Percentiles rank a stretch among this genome's conserved stretches.
Evolutionary conservation across 306 rosid genomes (phyloP).

Genomic region (Medicago ruthenica): DNA sequence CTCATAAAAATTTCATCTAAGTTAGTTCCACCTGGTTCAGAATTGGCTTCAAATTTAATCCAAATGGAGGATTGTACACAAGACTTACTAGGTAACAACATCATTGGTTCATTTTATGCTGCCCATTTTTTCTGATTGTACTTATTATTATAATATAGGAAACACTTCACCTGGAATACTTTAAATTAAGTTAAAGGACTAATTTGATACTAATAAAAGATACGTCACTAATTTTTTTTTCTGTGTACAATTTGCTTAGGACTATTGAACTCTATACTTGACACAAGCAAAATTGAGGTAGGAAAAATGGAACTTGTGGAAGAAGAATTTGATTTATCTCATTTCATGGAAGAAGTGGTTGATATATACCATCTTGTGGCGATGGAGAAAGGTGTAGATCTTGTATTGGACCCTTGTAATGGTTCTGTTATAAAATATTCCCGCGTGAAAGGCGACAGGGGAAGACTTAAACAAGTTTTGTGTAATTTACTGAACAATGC

Average conservation of each 20-base stretch:
- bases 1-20: conserved; percentile 55
- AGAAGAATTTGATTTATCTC: conserved; percentile 67
- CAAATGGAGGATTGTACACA: conserved; percentile 65
- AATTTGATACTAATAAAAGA: too few relatives aligned
- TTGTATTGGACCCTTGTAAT: conserved; percentile 68
- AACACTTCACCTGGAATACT: too few relatives aligned
- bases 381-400: conserved; percentile 67
- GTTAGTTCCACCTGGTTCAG: conserved; percentile 48
- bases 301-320: conserved; percentile 78
- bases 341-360: conserved; percentile 68
- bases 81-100: conserved; percentile 64
- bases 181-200: too few relatives aligned
- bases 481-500: conserved; percentile 77
- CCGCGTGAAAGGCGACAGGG: conserved; percentile 64
- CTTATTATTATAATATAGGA: not conserved
- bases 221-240: not conserved
- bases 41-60: conserved; percentile 52
- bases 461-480: conserved; percentile 72
- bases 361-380: conserved; percentile 64
- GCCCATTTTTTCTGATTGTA: not conserved
- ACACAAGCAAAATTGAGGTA: conserved; percentile 77
- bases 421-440: conserved; percentile 59
- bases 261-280: conserved; percentile 72
- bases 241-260: conserved; percentile 44
- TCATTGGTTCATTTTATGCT: not conserved